Evolutionary conservation across 2,329 filamentous ascomycete species (phyloP).

Genomic region (Cercospora citrullina): DNA sequence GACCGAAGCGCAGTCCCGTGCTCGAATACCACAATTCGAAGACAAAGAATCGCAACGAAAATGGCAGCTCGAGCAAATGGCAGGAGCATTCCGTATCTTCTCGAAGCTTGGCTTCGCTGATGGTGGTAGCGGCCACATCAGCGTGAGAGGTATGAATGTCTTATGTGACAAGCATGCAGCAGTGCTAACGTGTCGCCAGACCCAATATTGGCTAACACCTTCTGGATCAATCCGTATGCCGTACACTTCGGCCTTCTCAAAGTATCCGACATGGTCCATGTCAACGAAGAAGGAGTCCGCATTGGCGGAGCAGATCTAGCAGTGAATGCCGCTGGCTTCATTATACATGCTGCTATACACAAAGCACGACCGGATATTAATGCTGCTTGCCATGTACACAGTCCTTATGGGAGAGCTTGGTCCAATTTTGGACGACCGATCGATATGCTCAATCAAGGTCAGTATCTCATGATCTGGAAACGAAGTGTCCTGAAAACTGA

Average conservation of each 20-base stretch:
- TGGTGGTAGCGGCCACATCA: background rate
- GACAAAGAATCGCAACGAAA: background rate
- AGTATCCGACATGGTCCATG: background rate
- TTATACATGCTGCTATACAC: background rate
- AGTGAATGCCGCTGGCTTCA: background rate
- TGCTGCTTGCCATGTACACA: background rate
- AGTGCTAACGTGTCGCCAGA: background rate
- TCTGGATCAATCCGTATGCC: background rate
- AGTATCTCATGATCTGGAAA: background rate
- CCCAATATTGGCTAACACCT: background rate
- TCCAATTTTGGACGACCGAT: background rate
- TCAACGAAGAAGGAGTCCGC: background rate
- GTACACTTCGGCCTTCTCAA: background rate
- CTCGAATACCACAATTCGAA: background rate
- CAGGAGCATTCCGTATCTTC: background rate
- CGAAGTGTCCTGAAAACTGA: background rate
- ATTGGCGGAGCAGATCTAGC: background rate
- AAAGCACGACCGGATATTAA: background rate
- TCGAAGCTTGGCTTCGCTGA: background rate
- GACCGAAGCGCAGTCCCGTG: background rate
- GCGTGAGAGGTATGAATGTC: background rate
- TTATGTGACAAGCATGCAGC: too few relatives aligned
- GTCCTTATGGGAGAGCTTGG: background rate
- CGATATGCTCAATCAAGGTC: background rate
- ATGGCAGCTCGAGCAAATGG: background rate